Base-by-base conservation (phyloP, 805 yeast genomes). In the Candida nonsorbophila region DNA sequence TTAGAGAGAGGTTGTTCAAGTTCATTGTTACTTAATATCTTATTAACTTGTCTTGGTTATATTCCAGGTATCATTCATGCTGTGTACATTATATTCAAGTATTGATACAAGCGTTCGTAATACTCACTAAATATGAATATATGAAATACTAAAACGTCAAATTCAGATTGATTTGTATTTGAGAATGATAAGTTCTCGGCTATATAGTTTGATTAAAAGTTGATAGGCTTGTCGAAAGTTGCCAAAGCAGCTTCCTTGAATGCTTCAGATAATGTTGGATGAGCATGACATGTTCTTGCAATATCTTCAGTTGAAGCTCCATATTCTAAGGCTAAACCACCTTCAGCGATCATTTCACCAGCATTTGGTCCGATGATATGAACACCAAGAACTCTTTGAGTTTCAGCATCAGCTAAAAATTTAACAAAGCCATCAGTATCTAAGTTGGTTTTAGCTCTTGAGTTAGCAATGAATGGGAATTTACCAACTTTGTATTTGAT, bases 291-390 rank as follows among this genome's bases (percentile, higher is more conserved):
- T 23, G 86, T 84, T 70, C 98, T 84, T 40, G 97, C 94, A 49
- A 92, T 73, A 57, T 92, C 99, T 69, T 92, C 99, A 30, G 96
- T 84, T 29, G 94, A 81, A 32, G 98, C 99, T 61, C 99, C 99
- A 67, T 92, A 92, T 69, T 92, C 99, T 41, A 92, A 62, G 25
- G 99, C 99, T 56, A 92, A 74, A 45, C 95, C 94, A 41, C 87
- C 97, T 72, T 94, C 98, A 44, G 94, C 97, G 58, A 92, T 92
- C 96, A 92, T 85, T 73, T 92, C 99, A 67, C 99, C 98, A 36
- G 99, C 99, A 55, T 85, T 88, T 46, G 98, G 84, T 48, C 98
- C 98, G 46, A 88, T 82, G 58, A 92, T 90, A 70, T 92, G 99
- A 38, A 84, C 87, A 61, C 98, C 99, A 44, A 92, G 70, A 25